Evolutionary conservation across 2,329 filamentous ascomycete genomes (phyloP).

Genomic region (Phyllosticta citriasiana): DNA sequence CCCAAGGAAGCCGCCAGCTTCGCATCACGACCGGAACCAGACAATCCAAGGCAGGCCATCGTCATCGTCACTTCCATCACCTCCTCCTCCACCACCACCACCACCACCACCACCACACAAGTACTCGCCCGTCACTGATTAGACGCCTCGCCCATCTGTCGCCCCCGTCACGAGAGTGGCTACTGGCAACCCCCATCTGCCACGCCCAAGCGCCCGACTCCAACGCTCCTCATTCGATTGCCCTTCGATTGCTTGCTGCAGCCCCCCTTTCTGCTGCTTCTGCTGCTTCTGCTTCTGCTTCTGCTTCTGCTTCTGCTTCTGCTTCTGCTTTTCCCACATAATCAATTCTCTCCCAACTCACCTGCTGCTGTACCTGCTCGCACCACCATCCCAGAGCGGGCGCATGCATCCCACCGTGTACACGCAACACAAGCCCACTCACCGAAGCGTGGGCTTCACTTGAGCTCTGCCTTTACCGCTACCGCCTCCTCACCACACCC

Average conservation of each 20-base stretch:
- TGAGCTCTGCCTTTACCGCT: constrained; percentile 17
- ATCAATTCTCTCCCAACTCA: constrained; percentile 18
- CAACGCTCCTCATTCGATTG: constrained; percentile 12
- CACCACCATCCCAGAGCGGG: constrained; percentile 23
- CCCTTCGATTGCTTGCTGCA: constrained; percentile 2
- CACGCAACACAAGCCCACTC: constrained; percentile 24
- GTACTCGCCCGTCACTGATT: background rate
- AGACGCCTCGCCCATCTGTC: constrained; percentile 6
- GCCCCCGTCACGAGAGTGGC: constrained; percentile 9
- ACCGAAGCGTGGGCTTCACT: constrained; percentile 26
- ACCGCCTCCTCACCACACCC: background rate
- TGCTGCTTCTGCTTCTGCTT: constrained; percentile 15
- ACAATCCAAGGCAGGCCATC: background rate
- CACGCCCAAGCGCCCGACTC: background rate
- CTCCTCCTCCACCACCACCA: background rate
- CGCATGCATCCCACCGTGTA: constrained; percentile 32
- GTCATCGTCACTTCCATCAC: background rate
- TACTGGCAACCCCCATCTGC: background rate
- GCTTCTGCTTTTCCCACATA: background rate
- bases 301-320: constrained; percentile 12
- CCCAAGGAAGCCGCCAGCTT: background rate
- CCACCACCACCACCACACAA: background rate
- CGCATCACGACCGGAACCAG: too few relatives aligned
- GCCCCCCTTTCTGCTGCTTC: constrained; percentile 16
- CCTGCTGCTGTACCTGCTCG: constrained; percentile 20